These are phyloP conservation scores for Cercophora scortea DNA, from an alignment of 495 filamentous ascomycete species.

Conservation along the genomic window DNA sequence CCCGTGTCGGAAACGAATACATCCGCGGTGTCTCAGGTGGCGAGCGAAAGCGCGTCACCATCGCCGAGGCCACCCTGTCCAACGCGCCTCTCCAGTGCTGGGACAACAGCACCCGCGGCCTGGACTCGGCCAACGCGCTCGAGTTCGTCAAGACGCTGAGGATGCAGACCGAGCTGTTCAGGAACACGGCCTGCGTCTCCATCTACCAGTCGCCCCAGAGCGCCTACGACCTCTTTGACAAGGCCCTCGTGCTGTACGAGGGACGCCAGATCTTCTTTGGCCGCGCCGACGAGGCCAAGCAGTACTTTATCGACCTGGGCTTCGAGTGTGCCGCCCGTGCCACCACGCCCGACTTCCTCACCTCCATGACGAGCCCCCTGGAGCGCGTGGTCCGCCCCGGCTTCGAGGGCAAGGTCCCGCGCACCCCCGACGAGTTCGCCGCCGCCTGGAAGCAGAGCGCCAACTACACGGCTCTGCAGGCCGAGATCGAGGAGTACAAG, in stretches of 20 bases:
- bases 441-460: slow-evolving; percentile 63
- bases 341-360: slow-evolving; percentile 74
- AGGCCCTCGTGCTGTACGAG: slow-evolving; percentile 71
- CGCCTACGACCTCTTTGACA: slow-evolving; percentile 75
- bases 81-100: slow-evolving; percentile 68
- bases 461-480: slow-evolving; percentile 56
- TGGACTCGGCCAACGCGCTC: slow-evolving; percentile 75
- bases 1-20: slow-evolving; percentile 71
- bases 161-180: slow-evolving; percentile 55
- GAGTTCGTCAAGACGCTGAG: slow-evolving; percentile 68
- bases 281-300: slow-evolving; percentile 48
- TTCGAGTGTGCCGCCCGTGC: slow-evolving; percentile 66
- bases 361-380: slow-evolving; percentile 63
- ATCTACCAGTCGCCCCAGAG: slow-evolving; percentile 78
- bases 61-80: slow-evolving; percentile 63
- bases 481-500: slow-evolving; percentile 67
- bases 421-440: slow-evolving; percentile 73
- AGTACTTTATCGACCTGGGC: slow-evolving; percentile 67
- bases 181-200: slow-evolving; percentile 63
- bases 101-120: slow-evolving; percentile 76
- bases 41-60: slow-evolving; percentile 77
- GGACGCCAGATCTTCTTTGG: slow-evolving; percentile 82
- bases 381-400: slow-evolving; percentile 59
- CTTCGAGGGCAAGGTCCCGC: slow-evolving; percentile 57
- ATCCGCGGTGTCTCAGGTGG: slow-evolving; percentile 75